Conservation (phyloP, 768 basidiomycete species). For the Gloeopeniophorella convolvens region DNA sequence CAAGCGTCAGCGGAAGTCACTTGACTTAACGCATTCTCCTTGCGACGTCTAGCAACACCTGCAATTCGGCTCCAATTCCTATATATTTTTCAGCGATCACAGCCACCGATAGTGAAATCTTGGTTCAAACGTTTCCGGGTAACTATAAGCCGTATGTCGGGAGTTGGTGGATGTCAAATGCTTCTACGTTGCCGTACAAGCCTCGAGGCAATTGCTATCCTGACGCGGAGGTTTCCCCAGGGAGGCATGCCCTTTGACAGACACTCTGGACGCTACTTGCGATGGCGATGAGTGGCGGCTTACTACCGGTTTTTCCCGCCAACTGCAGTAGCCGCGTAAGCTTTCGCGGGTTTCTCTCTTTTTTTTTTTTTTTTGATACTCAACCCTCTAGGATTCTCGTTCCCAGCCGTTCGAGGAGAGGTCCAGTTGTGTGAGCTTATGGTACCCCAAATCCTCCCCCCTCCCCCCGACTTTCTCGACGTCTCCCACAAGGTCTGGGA, state of each 20-base stretch:
- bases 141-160: neutral
- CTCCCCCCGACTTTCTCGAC: too few species aligned
- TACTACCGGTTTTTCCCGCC: too few species aligned
- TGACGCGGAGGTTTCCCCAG: neutral
- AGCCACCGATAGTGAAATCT: conserved; percentile 8
- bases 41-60: neutral
- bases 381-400: too few species aligned
- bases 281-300: too few species aligned
- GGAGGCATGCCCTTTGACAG: neutral
- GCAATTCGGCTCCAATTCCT: conserved; percentile 9
- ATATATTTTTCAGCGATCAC: conserved; percentile 1
- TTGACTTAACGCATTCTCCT: conserved; percentile 9
- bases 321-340: too few species aligned
- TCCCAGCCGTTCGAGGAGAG: too few species aligned
- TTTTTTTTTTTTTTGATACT: too few species aligned
- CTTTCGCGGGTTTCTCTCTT: too few species aligned
- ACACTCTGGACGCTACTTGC: neutral
- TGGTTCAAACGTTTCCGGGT: conserved; percentile 8
- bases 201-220: neutral
- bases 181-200: conserved; percentile 5
- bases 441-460: too few species aligned
- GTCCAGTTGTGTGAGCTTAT: too few species aligned
- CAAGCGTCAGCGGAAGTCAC: conserved; percentile 5
- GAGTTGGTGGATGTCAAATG: conserved; percentile 4
- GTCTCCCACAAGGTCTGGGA: too few species aligned